Conservation (phyloP, 371 early-diverging fungal genomes). For the Phascolomyces articulosus region DNA sequence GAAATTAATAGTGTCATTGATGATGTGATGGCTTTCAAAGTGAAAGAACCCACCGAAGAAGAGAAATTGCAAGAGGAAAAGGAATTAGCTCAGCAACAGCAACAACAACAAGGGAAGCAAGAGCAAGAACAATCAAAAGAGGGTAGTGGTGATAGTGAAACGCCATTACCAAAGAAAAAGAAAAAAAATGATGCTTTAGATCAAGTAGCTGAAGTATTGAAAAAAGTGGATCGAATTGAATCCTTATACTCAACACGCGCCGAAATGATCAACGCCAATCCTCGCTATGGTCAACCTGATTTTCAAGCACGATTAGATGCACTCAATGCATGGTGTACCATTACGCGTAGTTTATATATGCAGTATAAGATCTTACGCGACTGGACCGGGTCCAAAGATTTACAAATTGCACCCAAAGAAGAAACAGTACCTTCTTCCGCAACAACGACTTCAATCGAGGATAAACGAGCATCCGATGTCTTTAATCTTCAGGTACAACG, state of each 20-base stretch:
- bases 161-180: conserved; percentile 24
- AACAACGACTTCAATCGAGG: not conserved
- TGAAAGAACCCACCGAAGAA: conserved; percentile 37
- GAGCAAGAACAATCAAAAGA: conserved; percentile 23
- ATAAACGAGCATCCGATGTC: conserved; percentile 12
- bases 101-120: conserved; percentile 2
- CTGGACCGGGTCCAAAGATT: conserved; percentile 83
- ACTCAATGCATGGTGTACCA: conserved; percentile 77
- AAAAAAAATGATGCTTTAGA: conserved; percentile 45
- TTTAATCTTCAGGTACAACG: conserved; percentile 22
- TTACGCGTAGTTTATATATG: conserved; percentile 72
- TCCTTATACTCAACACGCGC: conserved; percentile 76
- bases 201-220: conserved; percentile 71
- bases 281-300: conserved; percentile 66
- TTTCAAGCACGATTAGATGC: conserved; percentile 78
- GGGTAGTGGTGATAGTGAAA: too few species aligned
- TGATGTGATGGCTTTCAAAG: conserved; percentile 68
- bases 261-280: conserved; percentile 68
- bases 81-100: not conserved
- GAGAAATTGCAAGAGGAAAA: too few species aligned
- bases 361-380: conserved; percentile 75
- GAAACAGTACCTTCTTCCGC: conserved; percentile 7
- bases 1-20: conserved; percentile 66
- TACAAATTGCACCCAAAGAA: conserved; percentile 61
- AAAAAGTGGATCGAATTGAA: conserved; percentile 77